phyloP scores from a whole-genome alignment of 176 grass and related monocot species.

The Urochloa ruziziensis region DNA sequence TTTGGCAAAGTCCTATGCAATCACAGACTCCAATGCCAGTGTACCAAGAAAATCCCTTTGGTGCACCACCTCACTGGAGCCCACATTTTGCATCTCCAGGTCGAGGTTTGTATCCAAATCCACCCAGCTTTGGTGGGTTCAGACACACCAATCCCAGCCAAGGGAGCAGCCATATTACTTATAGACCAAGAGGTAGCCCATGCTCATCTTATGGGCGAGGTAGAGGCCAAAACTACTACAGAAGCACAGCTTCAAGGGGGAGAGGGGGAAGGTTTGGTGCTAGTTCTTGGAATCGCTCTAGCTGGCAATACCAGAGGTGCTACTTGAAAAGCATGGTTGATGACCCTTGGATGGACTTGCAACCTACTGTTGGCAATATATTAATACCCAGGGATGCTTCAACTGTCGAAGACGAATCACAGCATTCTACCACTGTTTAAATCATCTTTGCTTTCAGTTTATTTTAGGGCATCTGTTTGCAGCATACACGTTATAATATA shows the following conservation, averaged over 20 bases:
- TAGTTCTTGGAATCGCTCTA: background rate
- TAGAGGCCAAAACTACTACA: slow-evolving; percentile 21
- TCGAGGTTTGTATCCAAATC: slow-evolving; percentile 24
- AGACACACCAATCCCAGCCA: slow-evolving; percentile 6
- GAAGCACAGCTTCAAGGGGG: slow-evolving; percentile 6
- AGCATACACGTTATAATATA: background rate
- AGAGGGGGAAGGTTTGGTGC: background rate
- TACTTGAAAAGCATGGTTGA: slow-evolving; percentile 23
- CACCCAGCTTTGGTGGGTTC: slow-evolving; percentile 12
- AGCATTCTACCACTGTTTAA: background rate
- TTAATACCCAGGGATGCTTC: slow-evolving; percentile 12
- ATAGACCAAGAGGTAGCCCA: slow-evolving; percentile 2
- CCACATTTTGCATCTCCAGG: slow-evolving; percentile 16
- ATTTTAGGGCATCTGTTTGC: background rate
- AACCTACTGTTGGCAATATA: slow-evolving; percentile 38
- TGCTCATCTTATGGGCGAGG: slow-evolving; percentile 4
- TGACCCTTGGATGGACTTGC: slow-evolving; percentile 41
- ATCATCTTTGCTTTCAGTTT: background rate
- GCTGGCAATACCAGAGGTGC: background rate
- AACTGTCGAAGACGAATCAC: background rate
- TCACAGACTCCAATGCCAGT: slow-evolving; percentile 28
- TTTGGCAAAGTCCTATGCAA: slow-evolving; percentile 17
- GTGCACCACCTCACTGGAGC: slow-evolving; percentile 21
- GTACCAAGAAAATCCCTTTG: slow-evolving; percentile 20
- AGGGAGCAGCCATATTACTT: background rate